Evolutionary conservation across 345 rosid genomes (phyloP).

Genomic region (Eucalyptus sp.): DNA sequence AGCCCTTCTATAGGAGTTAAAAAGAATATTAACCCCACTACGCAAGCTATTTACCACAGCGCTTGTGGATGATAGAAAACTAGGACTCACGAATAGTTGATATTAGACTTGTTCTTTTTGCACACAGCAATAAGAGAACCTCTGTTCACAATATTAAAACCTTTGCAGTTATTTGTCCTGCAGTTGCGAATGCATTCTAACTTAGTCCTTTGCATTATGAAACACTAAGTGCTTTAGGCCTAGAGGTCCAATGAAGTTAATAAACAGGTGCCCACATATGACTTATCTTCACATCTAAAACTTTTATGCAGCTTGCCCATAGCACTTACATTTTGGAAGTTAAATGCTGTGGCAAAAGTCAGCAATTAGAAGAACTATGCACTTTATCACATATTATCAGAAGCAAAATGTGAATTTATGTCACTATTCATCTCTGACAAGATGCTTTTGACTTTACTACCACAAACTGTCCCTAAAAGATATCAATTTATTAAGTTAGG

Average conservation of each 20-base stretch:
- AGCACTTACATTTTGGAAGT: background rate
- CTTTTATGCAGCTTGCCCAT: background rate
- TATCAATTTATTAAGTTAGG: background rate
- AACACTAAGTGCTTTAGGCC: background rate
- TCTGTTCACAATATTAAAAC: background rate
- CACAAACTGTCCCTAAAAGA: background rate
- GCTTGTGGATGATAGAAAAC: background rate
- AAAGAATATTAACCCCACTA: background rate
- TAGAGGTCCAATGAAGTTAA: background rate
- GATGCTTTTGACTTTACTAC: background rate
- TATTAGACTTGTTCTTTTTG: background rate
- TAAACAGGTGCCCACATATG: background rate
- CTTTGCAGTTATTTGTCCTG: background rate
- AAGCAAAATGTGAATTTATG: background rate
- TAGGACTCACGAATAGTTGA: background rate
- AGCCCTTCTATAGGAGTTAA: background rate
- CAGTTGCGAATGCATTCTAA: background rate
- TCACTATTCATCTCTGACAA: background rate
- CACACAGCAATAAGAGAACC: background rate
- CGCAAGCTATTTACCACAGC: background rate
- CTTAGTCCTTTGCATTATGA: background rate
- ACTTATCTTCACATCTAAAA: background rate
- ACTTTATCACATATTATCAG: background rate
- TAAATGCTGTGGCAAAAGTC: background rate
- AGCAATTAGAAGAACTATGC: background rate